These are phyloP conservation scores for Trypanosoma boissoni DNA, from an alignment of 208 protist genomes.

Conservation along the genomic window DNA sequence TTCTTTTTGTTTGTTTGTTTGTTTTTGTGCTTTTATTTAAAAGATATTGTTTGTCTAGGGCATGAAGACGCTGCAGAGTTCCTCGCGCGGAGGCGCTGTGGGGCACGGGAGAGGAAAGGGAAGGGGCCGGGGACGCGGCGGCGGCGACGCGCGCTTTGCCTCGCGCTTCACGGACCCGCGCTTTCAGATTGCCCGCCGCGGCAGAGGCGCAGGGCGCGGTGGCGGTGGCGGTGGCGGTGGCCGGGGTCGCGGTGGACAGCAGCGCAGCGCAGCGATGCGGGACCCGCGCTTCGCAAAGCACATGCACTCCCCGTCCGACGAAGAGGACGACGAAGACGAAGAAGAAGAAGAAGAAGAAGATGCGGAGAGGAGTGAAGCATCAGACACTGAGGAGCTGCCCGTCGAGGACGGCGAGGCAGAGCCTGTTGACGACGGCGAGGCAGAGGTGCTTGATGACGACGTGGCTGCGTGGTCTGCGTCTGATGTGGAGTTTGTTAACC, in stretches of 20 bases:
- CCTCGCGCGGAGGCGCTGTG: slow-evolving; percentile 35
- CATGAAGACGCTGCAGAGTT: slow-evolving; percentile 76
- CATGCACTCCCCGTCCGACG: slow-evolving; percentile 12
- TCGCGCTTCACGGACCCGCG: slow-evolving; percentile 87
- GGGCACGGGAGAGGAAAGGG: slow-evolving; percentile 5
- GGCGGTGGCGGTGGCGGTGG: neutral
- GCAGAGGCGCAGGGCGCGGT: neutral
- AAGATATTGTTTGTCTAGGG: neutral
- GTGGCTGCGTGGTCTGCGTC: slow-evolving; percentile 67
- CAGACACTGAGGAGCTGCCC: slow-evolving; percentile 7
- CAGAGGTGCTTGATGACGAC: slow-evolving; percentile 47
- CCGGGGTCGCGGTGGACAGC: slow-evolving; percentile 9
- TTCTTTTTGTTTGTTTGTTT: too few relatives aligned
- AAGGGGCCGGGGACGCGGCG: slow-evolving; percentile 30
- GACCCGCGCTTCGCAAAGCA: slow-evolving; percentile 81
- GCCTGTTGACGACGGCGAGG: slow-evolving; percentile 12
- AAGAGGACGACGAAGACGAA: slow-evolving; percentile 22
- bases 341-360: slow-evolving; percentile 32
- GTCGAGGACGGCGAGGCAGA: slow-evolving; percentile 21
- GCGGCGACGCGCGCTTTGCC: slow-evolving; percentile 67
- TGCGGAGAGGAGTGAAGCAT: slow-evolving; percentile 15
- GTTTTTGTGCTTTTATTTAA: neutral
- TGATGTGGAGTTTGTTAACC: slow-evolving; percentile 75
- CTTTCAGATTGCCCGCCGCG: slow-evolving; percentile 57
- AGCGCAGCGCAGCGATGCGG: slow-evolving; percentile 28